These are phyloP conservation scores for Trichoderma gracile DNA, from an alignment of 2,329 filamentous ascomycete genomes.

Conservation along the genomic window DNA sequence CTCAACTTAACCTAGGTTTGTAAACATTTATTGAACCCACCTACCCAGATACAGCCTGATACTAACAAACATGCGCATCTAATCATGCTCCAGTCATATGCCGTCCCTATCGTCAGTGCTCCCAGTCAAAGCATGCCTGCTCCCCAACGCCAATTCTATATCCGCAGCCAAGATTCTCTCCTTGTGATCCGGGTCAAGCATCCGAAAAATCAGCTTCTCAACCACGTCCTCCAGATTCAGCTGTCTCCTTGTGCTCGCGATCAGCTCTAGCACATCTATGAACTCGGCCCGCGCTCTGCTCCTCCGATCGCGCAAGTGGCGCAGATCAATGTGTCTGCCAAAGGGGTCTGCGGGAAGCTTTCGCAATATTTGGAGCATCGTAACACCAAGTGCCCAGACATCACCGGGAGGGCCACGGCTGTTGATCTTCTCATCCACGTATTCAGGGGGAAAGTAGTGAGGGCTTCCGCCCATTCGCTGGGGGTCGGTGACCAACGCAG, in stretches of 20 bases:
- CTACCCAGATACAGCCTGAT: no score
- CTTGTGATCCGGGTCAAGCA: not conserved
- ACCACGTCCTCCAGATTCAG: not conserved
- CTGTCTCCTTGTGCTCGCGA: not conserved
- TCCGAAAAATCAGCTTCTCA: not conserved
- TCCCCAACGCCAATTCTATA: not conserved
- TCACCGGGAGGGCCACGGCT: slow-evolving; percentile 1
- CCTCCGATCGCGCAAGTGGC: not conserved
- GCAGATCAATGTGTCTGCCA: not conserved
- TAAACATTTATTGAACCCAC: no score
- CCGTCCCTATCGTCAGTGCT: no score
- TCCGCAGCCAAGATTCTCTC: not conserved
- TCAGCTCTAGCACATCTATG: not conserved
- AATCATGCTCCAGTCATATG: no score
- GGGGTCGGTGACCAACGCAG: no score
- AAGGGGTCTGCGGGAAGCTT: not conserved
- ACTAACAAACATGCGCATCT: no score
- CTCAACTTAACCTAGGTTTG: no score
- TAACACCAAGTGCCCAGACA: slow-evolving; percentile 8
- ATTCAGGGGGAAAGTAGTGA: no score
- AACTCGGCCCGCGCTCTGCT: no score
- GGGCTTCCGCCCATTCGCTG: no score
- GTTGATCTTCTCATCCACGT: not conserved
- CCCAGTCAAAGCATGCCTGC: not conserved
- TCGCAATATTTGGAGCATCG: slow-evolving; percentile 1